Conservation (phyloP, 1,139 yeast genomes). For the Nadsonia commutata region DNA sequence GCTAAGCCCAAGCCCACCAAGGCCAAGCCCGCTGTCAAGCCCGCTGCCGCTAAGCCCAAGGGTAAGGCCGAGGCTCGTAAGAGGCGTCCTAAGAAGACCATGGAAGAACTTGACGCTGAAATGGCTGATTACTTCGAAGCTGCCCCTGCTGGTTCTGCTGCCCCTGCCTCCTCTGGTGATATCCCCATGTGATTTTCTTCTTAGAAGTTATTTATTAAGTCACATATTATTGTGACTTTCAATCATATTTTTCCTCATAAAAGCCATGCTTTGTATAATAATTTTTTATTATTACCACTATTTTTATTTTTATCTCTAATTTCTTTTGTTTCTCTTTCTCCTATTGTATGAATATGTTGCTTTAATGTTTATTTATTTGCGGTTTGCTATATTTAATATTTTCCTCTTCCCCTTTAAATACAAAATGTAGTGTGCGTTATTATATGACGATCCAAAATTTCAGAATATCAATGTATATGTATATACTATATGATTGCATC, state of each 20-base stretch:
- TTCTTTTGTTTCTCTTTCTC: not conserved
- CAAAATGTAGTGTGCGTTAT: too few species aligned
- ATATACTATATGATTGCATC: not conserved
- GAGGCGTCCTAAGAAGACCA: slow-evolving; percentile 52
- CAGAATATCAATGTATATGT: too few species aligned
- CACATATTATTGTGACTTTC: too few species aligned
- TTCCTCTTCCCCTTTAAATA: too few species aligned
- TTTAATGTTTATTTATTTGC: not conserved
- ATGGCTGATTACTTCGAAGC: slow-evolving; percentile 67
- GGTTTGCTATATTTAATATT: too few species aligned
- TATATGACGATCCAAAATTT: too few species aligned
- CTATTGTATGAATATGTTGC: not conserved
- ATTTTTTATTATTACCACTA: too few species aligned
- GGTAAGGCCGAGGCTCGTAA: slow-evolving; percentile 21
- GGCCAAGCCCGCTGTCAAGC: slow-evolving; percentile 22
- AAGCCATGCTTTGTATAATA: too few species aligned
- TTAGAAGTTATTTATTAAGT: too few species aligned
- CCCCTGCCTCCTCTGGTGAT: not conserved
- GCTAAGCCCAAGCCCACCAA: slow-evolving; percentile 11
- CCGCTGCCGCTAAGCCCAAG: slow-evolving; percentile 20
- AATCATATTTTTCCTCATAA: too few species aligned
- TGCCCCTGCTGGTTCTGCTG: not conserved
- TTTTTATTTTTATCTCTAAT: too few species aligned
- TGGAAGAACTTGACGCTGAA: slow-evolving; percentile 86
- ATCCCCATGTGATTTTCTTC: not conserved